phyloP scores from a whole-genome alignment of 2,329 filamentous ascomycete genomes.

The Xylariaceae sp. region DNA sequence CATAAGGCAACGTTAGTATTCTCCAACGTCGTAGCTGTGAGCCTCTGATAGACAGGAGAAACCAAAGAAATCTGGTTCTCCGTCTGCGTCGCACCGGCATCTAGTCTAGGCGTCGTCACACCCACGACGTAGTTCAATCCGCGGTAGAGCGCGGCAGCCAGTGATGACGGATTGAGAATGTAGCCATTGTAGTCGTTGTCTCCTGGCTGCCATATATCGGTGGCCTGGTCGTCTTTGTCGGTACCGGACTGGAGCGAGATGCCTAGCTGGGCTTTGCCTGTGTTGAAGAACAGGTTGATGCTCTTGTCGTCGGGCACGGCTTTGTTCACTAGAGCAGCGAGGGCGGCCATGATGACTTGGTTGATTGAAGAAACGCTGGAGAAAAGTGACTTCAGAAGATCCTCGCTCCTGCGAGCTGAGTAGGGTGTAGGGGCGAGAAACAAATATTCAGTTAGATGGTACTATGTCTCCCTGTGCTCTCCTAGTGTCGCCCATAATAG shows the following conservation, averaged over 20 bases:
- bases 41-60: constrained; percentile 1
- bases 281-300: constrained; percentile 7
- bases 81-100: neutral
- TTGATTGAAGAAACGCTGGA: no score
- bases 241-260: constrained; percentile 7
- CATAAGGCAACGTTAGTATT: neutral
- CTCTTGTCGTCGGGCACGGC: constrained; percentile 10
- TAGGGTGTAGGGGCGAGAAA: no score
- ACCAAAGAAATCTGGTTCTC: neutral
- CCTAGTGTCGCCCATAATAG: no score
- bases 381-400: no score
- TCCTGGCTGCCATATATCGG: neutral
- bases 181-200: constrained; percentile 1
- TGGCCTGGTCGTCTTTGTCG: neutral
- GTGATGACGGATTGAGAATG: neutral
- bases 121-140: neutral
- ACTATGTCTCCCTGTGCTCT: no score
- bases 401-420: no score
- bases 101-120: constrained; percentile 1
- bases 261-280: constrained; percentile 6
- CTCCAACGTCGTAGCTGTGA: neutral
- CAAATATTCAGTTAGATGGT: no score
- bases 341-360: constrained; percentile 2
- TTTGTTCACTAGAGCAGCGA: constrained; percentile 10
- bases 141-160: neutral